phyloP scores from a whole-genome alignment of 495 filamentous ascomycete species.

The Aspergillus affinis region DNA sequence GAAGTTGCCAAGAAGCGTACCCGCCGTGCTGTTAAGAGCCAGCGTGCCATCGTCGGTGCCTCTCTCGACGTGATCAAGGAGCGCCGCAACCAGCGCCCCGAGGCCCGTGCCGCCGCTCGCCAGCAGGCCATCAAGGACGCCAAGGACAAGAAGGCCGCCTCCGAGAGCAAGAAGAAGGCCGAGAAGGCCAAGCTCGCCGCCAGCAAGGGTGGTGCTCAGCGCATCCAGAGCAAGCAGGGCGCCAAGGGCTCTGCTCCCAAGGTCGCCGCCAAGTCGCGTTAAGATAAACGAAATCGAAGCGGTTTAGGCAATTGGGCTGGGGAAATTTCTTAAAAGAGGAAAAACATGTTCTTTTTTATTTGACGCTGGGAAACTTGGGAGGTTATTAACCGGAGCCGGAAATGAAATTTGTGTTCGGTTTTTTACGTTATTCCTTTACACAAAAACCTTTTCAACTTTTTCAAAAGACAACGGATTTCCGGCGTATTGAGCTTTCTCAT shows the following conservation, averaged over 20 bases:
- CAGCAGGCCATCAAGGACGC: slow-evolving; percentile 85
- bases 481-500: neutral
- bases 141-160: slow-evolving; percentile 94
- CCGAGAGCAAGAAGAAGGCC: slow-evolving; percentile 90
- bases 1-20: slow-evolving; percentile 99
- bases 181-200: slow-evolving; percentile 97
- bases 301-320: slow-evolving; percentile 34
- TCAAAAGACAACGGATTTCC: neutral
- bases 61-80: slow-evolving; percentile 99
- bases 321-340: slow-evolving; percentile 14
- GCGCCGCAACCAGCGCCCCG: slow-evolving; percentile 86
- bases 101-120: slow-evolving; percentile 91
- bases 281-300: slow-evolving; percentile 42
- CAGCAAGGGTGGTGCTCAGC: slow-evolving; percentile 68
- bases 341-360: slow-evolving; percentile 8
- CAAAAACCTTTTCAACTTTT: slow-evolving; percentile 6
- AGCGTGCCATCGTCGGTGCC: slow-evolving; percentile 98
- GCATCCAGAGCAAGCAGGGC: slow-evolving; percentile 93
- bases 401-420: slow-evolving; percentile 6
- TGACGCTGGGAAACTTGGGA: slow-evolving; percentile 20
- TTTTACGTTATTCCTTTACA: slow-evolving; percentile 24
- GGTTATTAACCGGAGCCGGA: slow-evolving; percentile 31
- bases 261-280: slow-evolving; percentile 85
- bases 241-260: slow-evolving; percentile 87
- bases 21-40: slow-evolving; percentile 95